Percentiles rank a stretch among this genome's conserved stretches.
phyloP scores from a whole-genome alignment of 768 basidiomycete genomes.

The Mycena metata region DNA sequence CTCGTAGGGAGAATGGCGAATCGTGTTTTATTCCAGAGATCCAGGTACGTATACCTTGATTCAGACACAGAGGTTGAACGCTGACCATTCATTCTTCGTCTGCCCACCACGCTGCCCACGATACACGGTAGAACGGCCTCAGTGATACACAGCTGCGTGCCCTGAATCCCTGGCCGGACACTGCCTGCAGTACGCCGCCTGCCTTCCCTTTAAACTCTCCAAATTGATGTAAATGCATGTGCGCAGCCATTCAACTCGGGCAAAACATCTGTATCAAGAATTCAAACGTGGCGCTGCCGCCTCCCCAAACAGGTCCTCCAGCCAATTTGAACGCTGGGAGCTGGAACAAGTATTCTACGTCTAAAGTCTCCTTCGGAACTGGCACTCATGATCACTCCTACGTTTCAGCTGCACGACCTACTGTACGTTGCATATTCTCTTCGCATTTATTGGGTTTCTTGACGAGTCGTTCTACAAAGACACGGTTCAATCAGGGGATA shows the following conservation, averaged over 20 bases:
- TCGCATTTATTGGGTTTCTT: no score
- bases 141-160: not conserved
- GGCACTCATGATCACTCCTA: not conserved
- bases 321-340: slow-evolving; percentile 11
- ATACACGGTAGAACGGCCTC: slow-evolving; percentile 2
- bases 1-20: no score
- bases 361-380: no score
- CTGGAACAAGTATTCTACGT: slow-evolving; percentile 17
- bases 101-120: no score
- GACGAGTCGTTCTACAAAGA: no score
- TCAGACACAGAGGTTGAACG: no score
- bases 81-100: no score
- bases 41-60: no score
- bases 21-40: no score
- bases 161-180: slow-evolving; percentile 10
- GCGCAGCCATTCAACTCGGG: not conserved
- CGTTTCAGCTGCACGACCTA: slow-evolving; percentile 6
- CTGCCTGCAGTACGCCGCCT: not conserved
- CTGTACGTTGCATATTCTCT: no score
- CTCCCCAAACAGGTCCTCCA: slow-evolving; percentile 9
- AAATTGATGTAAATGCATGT: no score
- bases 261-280: not conserved
- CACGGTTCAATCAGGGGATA: slow-evolving; percentile 7
- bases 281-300: not conserved
- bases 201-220: no score